Evolutionary conservation across 2,329 filamentous ascomycete genomes (phyloP).

Genomic region (Rutstroemia sp.): DNA sequence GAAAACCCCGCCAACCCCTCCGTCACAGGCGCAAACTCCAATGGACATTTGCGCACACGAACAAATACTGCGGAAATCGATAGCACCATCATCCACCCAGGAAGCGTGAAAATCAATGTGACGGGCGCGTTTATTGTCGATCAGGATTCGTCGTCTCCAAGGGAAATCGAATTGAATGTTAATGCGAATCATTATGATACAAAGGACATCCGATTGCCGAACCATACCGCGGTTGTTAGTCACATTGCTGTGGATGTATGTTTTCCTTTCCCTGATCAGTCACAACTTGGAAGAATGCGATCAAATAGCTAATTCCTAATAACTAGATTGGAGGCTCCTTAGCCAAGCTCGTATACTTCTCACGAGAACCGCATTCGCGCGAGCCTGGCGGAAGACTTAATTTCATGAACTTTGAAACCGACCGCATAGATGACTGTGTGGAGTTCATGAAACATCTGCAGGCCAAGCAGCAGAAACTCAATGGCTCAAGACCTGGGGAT

Average conservation of each 20-base stretch:
- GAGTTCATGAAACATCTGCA: slow-evolving; percentile 85
- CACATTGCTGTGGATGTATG: slow-evolving; percentile 94
- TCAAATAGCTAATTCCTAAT: slow-evolving; percentile 7
- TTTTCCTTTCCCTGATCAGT: slow-evolving; percentile 19
- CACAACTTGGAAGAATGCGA: not conserved
- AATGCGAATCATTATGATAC: slow-evolving; percentile 58
- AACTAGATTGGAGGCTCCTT: slow-evolving; percentile 85
- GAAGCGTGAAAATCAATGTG: slow-evolving; percentile 88
- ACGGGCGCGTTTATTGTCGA: slow-evolving; percentile 95
- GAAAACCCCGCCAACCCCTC: slow-evolving; percentile 12
- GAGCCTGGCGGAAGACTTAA: slow-evolving; percentile 85
- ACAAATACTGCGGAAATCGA: slow-evolving; percentile 32
- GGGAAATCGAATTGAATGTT: slow-evolving; percentile 25
- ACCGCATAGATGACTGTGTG: slow-evolving; percentile 87
- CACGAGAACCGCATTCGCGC: slow-evolving; percentile 70
- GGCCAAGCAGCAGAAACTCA: slow-evolving; percentile 68
- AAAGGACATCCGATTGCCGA: slow-evolving; percentile 90
- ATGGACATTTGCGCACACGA: slow-evolving; percentile 16
- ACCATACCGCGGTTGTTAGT: slow-evolving; percentile 91
- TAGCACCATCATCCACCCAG: slow-evolving; percentile 46
- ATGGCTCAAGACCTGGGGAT: slow-evolving; percentile 63
- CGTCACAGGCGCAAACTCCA: slow-evolving; percentile 1
- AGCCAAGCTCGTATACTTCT: slow-evolving; percentile 96
- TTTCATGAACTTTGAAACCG: slow-evolving; percentile 94
- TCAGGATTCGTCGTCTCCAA: slow-evolving; percentile 55